Base-by-base conservation (phyloP, 1,284 basidiomycete species). In the Cutaneotrichosporon cavernicola region DNA sequence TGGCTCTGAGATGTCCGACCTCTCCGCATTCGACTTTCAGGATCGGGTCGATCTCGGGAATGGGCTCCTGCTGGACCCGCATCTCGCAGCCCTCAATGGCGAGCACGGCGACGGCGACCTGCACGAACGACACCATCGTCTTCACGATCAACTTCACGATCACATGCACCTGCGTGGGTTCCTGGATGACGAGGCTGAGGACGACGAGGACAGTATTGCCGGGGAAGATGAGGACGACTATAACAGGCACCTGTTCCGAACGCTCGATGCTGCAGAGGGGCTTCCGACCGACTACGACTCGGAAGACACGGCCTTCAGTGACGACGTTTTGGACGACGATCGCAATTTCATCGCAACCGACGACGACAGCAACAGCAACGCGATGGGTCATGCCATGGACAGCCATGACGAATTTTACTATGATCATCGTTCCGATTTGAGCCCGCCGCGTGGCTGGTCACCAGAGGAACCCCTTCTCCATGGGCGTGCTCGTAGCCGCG, bases 1-100 rank as follows among this genome's bases (percentile, higher is more conserved):
- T 18, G 70, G 65, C 11, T 66, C 55, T 6, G 68, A 63, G 47
- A 50, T 49, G 18, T 43, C 51, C 11, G 50, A 59, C 40, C 18
- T 61, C n/a, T 56, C 57, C 16, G 57, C n/a, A 5, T 26, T 32
- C 43, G 57, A 34, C 31, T 16, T 21, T 11, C 3, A 47, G 34
- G 57, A 30, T 7, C 46, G 57, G 8, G 30, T 47, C 30, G 57
- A 58, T 14, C 57, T 49, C 26, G 43, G 57, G 18, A 36, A 34
- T 10, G 56, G 43, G 11, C 56, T 47, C 1, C 5, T 58, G 43
- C 18, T 49, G 56, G 46, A 58, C 30, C 34, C 4, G 18, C n/a
- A 26, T 21, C 16, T 21, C 16, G 30, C 47, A 11, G 13, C 18
- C 4, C 26, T 36, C 21, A 49, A 11, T 31, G 5, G 32, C 21